Evolutionary conservation across 1,284 basidiomycete genomes (phyloP).

Genomic region (Apiotrichum domesticum): DNA sequence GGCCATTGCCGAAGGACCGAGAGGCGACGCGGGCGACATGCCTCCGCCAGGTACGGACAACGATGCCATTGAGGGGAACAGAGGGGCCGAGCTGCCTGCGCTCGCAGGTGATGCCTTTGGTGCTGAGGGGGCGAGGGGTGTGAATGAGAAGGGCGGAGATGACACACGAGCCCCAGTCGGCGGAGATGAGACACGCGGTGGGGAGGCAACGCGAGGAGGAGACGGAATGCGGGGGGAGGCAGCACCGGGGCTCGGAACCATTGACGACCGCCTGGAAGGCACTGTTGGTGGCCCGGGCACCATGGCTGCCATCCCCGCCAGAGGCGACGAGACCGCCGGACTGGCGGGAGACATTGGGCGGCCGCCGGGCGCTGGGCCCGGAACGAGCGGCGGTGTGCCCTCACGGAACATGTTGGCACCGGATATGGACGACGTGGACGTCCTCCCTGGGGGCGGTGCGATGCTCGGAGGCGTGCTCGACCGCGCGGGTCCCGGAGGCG

Average conservation of each 20-base stretch:
- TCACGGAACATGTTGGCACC: too few relatives aligned
- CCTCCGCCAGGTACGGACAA: not conserved
- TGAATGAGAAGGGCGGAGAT: not conserved
- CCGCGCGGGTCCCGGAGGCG: not conserved
- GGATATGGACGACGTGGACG: too few relatives aligned
- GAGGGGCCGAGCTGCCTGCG: too few relatives aligned
- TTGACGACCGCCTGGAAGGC: not conserved
- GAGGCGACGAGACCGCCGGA: too few relatives aligned
- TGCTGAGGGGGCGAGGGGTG: not conserved
- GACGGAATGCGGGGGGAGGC: too few relatives aligned
- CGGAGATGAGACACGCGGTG: not conserved
- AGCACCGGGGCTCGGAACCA: not conserved
- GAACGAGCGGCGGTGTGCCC: too few relatives aligned
- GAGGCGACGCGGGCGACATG: not conserved
- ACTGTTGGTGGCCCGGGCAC: slow-evolving; percentile 1
- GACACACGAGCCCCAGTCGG: not conserved
- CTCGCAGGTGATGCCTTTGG: not conserved
- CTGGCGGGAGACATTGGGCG: too few relatives aligned
- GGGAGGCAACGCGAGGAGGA: not conserved
- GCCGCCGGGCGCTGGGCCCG: too few relatives aligned
- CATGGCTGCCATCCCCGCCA: slow-evolving; percentile 3
- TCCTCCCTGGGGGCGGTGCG: not conserved
- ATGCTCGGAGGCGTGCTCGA: slow-evolving; percentile 1
- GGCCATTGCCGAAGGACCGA: not conserved
- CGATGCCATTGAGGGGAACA: not conserved